Evolutionary conservation across 2,329 filamentous ascomycete genomes (phyloP).

Genomic region (Aspergillus sp.): DNA sequence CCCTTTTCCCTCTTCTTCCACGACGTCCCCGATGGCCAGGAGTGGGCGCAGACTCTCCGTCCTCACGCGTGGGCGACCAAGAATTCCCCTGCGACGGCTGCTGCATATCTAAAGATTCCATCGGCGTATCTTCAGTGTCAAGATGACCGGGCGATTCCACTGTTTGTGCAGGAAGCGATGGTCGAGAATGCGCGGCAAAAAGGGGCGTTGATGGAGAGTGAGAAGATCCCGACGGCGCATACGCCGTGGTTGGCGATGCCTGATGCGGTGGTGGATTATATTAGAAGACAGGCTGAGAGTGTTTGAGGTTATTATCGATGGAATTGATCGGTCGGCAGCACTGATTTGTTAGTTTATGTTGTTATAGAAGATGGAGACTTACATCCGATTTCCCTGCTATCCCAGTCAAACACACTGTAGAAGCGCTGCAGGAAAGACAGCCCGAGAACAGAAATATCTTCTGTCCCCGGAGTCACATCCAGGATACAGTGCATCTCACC

Average conservation of each 20-base stretch:
- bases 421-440: no score
- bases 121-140: constrained; percentile 24
- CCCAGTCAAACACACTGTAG: no score
- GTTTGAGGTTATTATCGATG: neutral
- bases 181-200: constrained; percentile 22
- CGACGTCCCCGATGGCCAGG: constrained; percentile 22
- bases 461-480: no score
- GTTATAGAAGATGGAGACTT: no score
- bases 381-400: no score
- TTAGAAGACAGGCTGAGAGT: constrained; percentile 11
- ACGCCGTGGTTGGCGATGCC: constrained; percentile 25
- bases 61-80: constrained; percentile 27
- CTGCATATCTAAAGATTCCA: constrained; percentile 21
- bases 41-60: constrained; percentile 23
- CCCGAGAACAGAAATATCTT: no score
- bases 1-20: constrained; percentile 25
- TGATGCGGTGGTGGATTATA: constrained; percentile 14
- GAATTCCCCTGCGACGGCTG: constrained; percentile 19
- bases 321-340: no score
- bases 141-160: constrained; percentile 24
- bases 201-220: constrained; percentile 23
- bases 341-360: no score
- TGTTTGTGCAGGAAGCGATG: constrained; percentile 26
- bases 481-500: no score
- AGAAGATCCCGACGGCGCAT: constrained; percentile 23